Conservation (phyloP, 1,139 yeast genomes). For the Scheffersomyces quercinus region DNA sequence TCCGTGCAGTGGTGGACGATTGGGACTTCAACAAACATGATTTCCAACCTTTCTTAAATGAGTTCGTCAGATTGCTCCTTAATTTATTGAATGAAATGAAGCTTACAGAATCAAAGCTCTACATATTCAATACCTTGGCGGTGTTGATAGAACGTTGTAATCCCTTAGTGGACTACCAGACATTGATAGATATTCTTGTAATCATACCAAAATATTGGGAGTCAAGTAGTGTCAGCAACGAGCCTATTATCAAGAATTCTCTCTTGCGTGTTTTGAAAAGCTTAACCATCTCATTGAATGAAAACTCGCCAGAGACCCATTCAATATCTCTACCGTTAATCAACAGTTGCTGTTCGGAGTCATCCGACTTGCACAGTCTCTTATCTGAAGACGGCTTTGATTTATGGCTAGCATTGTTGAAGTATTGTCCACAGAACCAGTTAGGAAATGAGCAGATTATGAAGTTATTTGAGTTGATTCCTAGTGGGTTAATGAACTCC, state of each 20-base stretch:
- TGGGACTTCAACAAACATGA: slow-evolving; percentile 77
- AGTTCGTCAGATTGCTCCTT: slow-evolving; percentile 51
- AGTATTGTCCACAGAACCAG: slow-evolving; percentile 44
- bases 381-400: slow-evolving; percentile 88
- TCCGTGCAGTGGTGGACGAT: slow-evolving; percentile 72
- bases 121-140: slow-evolving; percentile 65
- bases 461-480: slow-evolving; percentile 45
- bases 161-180: slow-evolving; percentile 55
- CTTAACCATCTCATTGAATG: slow-evolving; percentile 64
- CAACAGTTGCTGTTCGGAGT: slow-evolving; percentile 59
- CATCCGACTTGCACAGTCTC: slow-evolving; percentile 59
- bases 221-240: slow-evolving; percentile 47
- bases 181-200: slow-evolving; percentile 53
- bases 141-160: slow-evolving; percentile 64
- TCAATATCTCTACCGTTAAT: slow-evolving; percentile 68
- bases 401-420: slow-evolving; percentile 73
- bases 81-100: slow-evolving; percentile 48
- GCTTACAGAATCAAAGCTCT: slow-evolving; percentile 73
- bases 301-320: slow-evolving; percentile 60
- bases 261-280: slow-evolving; percentile 68
- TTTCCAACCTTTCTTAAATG: slow-evolving; percentile 65
- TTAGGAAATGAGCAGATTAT: slow-evolving; percentile 36
- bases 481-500: slow-evolving; percentile 55
- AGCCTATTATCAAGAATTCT: slow-evolving; percentile 71
- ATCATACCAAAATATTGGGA: slow-evolving; percentile 81